Evolutionary conservation across 306 rosid species (phyloP).

Genomic region (Rosa chinensis): DNA sequence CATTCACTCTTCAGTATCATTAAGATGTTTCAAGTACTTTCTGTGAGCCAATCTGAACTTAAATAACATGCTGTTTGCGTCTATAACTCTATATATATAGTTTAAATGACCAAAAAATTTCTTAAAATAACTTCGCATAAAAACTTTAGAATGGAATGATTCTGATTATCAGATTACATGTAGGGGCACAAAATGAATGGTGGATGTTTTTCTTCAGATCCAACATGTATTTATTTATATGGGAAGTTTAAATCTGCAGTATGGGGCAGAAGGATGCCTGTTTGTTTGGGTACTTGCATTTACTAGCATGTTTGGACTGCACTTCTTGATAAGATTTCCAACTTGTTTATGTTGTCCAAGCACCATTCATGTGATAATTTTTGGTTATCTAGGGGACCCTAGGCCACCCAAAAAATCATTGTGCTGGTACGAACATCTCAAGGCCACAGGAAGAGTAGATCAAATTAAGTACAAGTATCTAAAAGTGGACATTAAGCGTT

Average conservation of each 20-base stretch:
- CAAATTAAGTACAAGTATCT: neutral
- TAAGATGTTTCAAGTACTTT: neutral
- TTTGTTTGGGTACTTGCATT: neutral
- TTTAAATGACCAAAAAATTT: neutral
- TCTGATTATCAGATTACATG: neutral
- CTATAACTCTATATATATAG: too few relatives aligned
- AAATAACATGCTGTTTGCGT: neutral
- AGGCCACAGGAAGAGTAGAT: neutral
- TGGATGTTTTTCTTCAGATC: neutral
- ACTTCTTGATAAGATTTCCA: neutral
- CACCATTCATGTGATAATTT: neutral
- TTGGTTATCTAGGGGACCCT: neutral
- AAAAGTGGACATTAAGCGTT: neutral
- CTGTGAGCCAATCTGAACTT: neutral
- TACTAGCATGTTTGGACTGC: constrained; percentile 8
- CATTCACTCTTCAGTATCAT: neutral
- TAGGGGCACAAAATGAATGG: neutral
- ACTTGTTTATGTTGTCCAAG: neutral
- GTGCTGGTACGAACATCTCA: neutral
- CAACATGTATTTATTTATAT: neutral
- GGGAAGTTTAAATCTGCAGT: constrained; percentile 7
- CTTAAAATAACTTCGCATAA: too few relatives aligned
- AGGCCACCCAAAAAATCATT: neutral
- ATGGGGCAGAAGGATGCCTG: neutral
- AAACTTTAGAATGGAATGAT: neutral